Base-by-base conservation (phyloP, 805 yeast genomes). In the Cyberlindnera maritima region DNA sequence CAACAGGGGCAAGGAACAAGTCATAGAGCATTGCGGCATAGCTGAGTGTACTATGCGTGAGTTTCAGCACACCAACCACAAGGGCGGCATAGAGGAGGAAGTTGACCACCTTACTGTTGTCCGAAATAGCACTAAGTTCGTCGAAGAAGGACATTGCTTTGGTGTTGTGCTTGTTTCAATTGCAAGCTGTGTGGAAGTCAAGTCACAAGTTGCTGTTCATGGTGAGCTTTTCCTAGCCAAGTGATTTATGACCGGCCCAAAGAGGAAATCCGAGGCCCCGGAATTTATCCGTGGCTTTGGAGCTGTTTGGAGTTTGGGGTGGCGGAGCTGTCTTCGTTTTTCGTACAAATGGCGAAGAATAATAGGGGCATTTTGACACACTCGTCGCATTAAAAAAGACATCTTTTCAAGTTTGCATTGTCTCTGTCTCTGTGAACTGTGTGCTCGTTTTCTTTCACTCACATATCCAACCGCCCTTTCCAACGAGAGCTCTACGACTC, bases 1-100 rank as follows among this genome's bases (percentile, higher is more conserved):
- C 80, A 8, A 82, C 69, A 28, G 92, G 89, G 29, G 85, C 70
- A 21, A 88, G 49, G 60, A 80, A 85, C 41, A 83, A 64, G 53
- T 86, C 91, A 18, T 72, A 56, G n/a, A 87, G 34, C 50, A 87
- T 59, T 2, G 89, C 66, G 7, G 64, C 50, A 42, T 77, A 69
- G 49, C 83, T 75, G 49, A 85, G 69, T 0, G 72, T 45, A 18
- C 75, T 57, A 2, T 74, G 64, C 31, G 86, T 77, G 34, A 82
- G 54, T 62, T 85, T 85, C 56, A 72, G 64, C 2, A 80, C 75
- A 36, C 96, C 96, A 39, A 82, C 67, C n/a, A 76, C 66, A 28
- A 85, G 66, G 2, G 80, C 71, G 12, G 62, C 41, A 61, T 71
- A 72, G 20, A 73, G 53, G 12, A 68, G 29, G 2, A 46, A 54